Conservation (phyloP, 2,329 filamentous ascomycete species). For the Neonectria hederae region DNA sequence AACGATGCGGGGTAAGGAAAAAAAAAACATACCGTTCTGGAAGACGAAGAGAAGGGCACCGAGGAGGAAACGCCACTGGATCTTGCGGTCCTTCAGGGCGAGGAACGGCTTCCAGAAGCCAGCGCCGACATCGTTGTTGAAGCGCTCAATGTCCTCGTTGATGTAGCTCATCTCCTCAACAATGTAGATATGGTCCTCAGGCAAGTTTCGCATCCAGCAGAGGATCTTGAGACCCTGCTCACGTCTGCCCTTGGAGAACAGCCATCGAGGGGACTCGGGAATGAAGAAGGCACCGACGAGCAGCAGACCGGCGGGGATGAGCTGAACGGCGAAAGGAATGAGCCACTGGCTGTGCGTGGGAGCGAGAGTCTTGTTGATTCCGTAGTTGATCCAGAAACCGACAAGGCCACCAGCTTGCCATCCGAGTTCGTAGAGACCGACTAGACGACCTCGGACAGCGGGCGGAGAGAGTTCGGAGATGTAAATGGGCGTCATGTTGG, state of each 20-base stretch:
- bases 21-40: no score
- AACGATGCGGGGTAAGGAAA: no score
- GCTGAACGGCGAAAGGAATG: constrained; percentile 72
- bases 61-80: constrained; percentile 77
- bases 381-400: constrained; percentile 74
- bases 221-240: constrained; percentile 67
- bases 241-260: constrained; percentile 69
- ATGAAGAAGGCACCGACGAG: constrained; percentile 68
- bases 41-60: constrained; percentile 80
- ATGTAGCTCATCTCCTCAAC: constrained; percentile 77
- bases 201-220: constrained; percentile 71
- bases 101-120: constrained; percentile 81
- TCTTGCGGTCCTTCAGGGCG: constrained; percentile 62
- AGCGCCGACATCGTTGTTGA: constrained; percentile 68
- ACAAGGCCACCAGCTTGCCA: constrained; percentile 72
- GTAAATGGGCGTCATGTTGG: constrained; percentile 71
- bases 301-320: constrained; percentile 72
- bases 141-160: constrained; percentile 74
- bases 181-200: constrained; percentile 69
- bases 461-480: constrained; percentile 69
- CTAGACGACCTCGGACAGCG: constrained; percentile 70
- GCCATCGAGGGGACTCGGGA: constrained; percentile 74
- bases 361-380: constrained; percentile 61
- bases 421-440: constrained; percentile 73
- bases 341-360: constrained; percentile 66